These are phyloP conservation scores for Trichoderma semiorbis DNA, from an alignment of 2,329 filamentous ascomycete genomes.

Conservation along the genomic window DNA sequence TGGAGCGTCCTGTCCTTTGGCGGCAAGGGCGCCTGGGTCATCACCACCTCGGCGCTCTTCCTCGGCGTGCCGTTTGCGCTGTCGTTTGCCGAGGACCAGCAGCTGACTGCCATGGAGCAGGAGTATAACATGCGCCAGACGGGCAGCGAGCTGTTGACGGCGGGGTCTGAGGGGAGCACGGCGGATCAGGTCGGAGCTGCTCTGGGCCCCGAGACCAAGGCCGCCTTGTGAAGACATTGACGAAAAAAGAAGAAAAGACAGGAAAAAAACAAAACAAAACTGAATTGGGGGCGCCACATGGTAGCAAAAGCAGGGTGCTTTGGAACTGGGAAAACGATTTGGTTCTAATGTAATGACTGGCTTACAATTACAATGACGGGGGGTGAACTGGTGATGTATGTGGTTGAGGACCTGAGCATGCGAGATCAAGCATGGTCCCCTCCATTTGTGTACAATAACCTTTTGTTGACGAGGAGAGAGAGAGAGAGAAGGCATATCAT, in stretches of 20 bases:
- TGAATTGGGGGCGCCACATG: not conserved
- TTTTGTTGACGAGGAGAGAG: not conserved
- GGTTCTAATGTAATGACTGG: slow-evolving; percentile 15
- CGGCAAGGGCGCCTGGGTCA: slow-evolving; percentile 85
- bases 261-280: not conserved
- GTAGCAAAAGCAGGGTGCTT: not conserved
- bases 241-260: not conserved
- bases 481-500: not conserved
- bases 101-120: slow-evolving; percentile 95
- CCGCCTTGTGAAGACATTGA: slow-evolving; percentile 44
- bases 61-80: slow-evolving; percentile 91
- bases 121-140: slow-evolving; percentile 95
- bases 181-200: slow-evolving; percentile 49
- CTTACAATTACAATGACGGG: slow-evolving; percentile 4
- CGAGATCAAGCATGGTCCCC: slow-evolving; percentile 16
- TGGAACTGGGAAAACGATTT: slow-evolving; percentile 3
- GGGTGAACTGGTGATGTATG: not conserved
- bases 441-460: slow-evolving; percentile 14
- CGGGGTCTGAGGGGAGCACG: slow-evolving; percentile 43
- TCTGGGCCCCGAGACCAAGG: slow-evolving; percentile 45
- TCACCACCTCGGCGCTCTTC: slow-evolving; percentile 84
- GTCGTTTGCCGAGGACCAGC: slow-evolving; percentile 92
- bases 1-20: slow-evolving; percentile 64
- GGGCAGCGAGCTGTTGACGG: slow-evolving; percentile 67
- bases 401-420: not conserved